A percentile compares a stretch with the other conserved stretches of the same genome.
These are phyloP conservation scores for Viridothelium virens DNA, from an alignment of 495 filamentous ascomycete species.

Conservation along the genomic window DNA sequence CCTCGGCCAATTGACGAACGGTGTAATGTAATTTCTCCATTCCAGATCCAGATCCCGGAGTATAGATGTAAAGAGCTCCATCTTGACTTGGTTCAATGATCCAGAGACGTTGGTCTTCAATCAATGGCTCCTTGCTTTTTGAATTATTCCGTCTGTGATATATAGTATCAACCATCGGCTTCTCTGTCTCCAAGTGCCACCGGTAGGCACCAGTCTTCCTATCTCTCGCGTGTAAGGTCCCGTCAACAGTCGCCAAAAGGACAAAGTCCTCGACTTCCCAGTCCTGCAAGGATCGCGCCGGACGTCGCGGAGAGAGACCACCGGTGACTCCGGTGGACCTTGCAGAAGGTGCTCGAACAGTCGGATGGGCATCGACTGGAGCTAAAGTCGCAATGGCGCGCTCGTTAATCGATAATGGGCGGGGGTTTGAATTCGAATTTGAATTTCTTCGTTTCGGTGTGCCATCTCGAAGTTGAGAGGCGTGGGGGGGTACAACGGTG, in stretches of 20 bases:
- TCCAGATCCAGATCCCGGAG: conserved; percentile 51
- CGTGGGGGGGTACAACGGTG: conserved; percentile 9
- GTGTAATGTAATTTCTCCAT: conserved; percentile 59
- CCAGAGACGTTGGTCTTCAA: conserved; percentile 84
- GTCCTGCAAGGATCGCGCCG: conserved; percentile 93
- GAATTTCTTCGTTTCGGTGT: not conserved
- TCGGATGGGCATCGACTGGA: conserved; percentile 52
- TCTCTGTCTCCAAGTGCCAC: conserved; percentile 76
- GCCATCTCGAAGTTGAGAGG: conserved; percentile 11
- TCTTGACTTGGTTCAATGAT: conserved; percentile 88
- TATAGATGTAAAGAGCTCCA: conserved; percentile 83
- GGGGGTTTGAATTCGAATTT: not conserved
- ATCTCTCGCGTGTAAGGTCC: conserved; percentile 87
- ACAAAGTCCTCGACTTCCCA: conserved; percentile 99
- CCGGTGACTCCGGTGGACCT: conserved; percentile 53
- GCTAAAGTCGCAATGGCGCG: conserved; percentile 90
- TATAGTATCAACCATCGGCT: conserved; percentile 81
- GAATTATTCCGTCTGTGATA: conserved; percentile 71
- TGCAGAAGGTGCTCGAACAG: conserved; percentile 47
- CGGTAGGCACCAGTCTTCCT: conserved; percentile 70
- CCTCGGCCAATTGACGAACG: conserved; percentile 69
- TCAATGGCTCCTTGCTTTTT: conserved; percentile 41
- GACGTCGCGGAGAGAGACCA: conserved; percentile 69
- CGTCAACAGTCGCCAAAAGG: conserved; percentile 98
- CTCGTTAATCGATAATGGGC: conserved; percentile 58